A percentile compares a stretch with the other conserved stretches of the same genome.
Evolutionary conservation across 352 stramenopile genomes (phyloP).

Genomic region (Pythium aphanidermatum): DNA sequence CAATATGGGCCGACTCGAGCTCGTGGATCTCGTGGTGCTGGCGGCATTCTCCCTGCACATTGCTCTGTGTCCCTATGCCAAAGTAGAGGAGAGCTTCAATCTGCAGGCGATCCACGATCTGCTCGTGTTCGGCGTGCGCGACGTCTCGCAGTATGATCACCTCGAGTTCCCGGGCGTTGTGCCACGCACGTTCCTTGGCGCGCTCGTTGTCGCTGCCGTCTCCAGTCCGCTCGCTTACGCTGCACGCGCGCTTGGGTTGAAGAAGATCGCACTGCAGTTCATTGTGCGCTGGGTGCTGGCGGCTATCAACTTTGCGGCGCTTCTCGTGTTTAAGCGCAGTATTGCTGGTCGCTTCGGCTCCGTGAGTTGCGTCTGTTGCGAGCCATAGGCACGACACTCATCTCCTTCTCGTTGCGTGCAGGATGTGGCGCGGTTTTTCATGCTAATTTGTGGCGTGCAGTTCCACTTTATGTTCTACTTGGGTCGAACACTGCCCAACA

Average conservation of each 20-base stretch:
- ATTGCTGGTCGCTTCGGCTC: constrained; percentile 48
- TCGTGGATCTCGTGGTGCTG: constrained; percentile 32
- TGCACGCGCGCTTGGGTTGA: constrained; percentile 6
- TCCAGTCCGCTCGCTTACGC: constrained; percentile 37
- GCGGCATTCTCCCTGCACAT: constrained; percentile 38
- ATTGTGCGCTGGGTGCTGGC: constrained; percentile 54
- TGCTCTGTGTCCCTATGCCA: constrained; percentile 61
- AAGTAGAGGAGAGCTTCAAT: constrained; percentile 98
- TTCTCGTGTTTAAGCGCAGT: constrained; percentile 56
- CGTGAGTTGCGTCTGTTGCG: constrained; percentile 17
- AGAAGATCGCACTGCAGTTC: constrained; percentile 57
- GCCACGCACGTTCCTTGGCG: constrained; percentile 94
- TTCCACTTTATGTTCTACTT: constrained; percentile 99
- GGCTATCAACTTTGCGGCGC: constrained; percentile 44
- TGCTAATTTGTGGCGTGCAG: constrained; percentile 88
- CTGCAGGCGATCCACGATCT: constrained; percentile 97
- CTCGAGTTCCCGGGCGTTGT: constrained; percentile 97
- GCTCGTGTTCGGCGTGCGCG: constrained; percentile 56
- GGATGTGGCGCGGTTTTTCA: constrained; percentile 63
- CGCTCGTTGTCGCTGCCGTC: constrained; percentile 52
- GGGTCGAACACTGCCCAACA: constrained; percentile 95
- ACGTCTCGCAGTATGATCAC: constrained; percentile 91
- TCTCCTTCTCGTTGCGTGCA: background rate
- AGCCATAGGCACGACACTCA: background rate
- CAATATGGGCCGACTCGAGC: constrained; percentile 1